These are phyloP conservation scores for Paramecium sonneborni DNA, from an alignment of 73 alveolate genomes.

Conservation along the genomic window DNA sequence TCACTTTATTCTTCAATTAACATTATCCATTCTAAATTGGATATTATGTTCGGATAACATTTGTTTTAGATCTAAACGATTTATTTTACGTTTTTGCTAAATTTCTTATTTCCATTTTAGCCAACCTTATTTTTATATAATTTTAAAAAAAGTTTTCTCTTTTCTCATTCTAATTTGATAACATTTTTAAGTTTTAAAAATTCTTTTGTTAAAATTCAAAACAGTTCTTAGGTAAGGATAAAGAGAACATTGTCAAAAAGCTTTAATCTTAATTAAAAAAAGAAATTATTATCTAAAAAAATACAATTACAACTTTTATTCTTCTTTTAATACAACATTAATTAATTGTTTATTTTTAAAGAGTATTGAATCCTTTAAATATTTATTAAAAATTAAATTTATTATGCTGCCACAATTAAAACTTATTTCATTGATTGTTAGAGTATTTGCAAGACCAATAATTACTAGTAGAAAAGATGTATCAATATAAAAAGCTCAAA, in stretches of 20 bases:
- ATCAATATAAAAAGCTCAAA: background rate
- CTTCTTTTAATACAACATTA: too few species aligned
- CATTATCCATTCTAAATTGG: background rate
- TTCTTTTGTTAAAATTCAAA: background rate
- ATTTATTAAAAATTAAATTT: background rate
- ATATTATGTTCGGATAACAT: background rate
- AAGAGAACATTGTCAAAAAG: background rate
- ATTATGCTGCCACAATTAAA: background rate
- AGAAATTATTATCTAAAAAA: background rate
- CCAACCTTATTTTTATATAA: background rate
- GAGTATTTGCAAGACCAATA: conserved; percentile 11
- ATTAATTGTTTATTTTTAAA: background rate
- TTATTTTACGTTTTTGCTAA: background rate
- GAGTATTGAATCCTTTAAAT: background rate
- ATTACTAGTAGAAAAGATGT: background rate
- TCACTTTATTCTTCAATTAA: background rate
- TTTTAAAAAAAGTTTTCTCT: background rate
- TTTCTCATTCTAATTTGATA: background rate
- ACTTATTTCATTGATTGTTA: background rate
- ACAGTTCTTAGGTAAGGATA: background rate
- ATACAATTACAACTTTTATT: too few species aligned
- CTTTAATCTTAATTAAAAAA: background rate
- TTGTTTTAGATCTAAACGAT: background rate
- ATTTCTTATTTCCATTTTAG: background rate
- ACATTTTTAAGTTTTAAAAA: background rate